These are phyloP conservation scores for Aspergillus saccharolyticus DNA, from an alignment of 495 filamentous ascomycete species.

Conservation along the genomic window DNA sequence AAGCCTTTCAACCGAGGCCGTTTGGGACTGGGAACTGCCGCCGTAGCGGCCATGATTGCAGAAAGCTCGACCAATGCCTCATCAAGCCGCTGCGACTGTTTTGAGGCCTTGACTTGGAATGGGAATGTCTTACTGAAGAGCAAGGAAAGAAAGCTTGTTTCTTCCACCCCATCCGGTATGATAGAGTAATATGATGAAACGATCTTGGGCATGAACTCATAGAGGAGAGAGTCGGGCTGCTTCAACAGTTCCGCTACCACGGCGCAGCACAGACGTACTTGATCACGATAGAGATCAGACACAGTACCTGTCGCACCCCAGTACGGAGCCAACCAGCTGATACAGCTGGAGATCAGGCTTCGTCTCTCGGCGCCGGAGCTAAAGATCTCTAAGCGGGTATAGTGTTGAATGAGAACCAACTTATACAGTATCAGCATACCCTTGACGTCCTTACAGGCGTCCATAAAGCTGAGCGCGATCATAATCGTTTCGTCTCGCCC, in stretches of 20 bases:
- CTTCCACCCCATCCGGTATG: constrained; percentile 54
- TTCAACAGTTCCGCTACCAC: constrained; percentile 79
- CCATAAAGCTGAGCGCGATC: constrained; percentile 88
- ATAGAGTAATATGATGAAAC: constrained; percentile 83
- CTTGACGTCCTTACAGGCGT: constrained; percentile 80
- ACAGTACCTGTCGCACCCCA: constrained; percentile 75
- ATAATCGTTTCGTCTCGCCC: constrained; percentile 80
- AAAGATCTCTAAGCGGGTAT: constrained; percentile 75
- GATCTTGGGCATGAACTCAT: constrained; percentile 84
- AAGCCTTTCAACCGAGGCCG: constrained; percentile 60
- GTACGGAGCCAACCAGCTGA: constrained; percentile 87
- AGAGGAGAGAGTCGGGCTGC: constrained; percentile 72
- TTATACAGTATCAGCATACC: constrained; percentile 95
- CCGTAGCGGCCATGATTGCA: constrained; percentile 75
- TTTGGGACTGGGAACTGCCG: constrained; percentile 55
- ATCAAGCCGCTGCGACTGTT: constrained; percentile 63
- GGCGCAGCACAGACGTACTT: constrained; percentile 87
- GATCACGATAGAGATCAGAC: constrained; percentile 83
- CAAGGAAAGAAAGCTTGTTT: constrained; percentile 69
- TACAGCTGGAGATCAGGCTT: constrained; percentile 72
- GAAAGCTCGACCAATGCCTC: constrained; percentile 87
- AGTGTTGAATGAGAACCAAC: constrained; percentile 85
- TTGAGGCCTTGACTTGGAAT: constrained; percentile 70
- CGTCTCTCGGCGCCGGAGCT: constrained; percentile 66
- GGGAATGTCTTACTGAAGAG: constrained; percentile 89